Evolutionary conservation across 1,139 yeast species (phyloP).

Genomic region (Pichia sp.): DNA sequence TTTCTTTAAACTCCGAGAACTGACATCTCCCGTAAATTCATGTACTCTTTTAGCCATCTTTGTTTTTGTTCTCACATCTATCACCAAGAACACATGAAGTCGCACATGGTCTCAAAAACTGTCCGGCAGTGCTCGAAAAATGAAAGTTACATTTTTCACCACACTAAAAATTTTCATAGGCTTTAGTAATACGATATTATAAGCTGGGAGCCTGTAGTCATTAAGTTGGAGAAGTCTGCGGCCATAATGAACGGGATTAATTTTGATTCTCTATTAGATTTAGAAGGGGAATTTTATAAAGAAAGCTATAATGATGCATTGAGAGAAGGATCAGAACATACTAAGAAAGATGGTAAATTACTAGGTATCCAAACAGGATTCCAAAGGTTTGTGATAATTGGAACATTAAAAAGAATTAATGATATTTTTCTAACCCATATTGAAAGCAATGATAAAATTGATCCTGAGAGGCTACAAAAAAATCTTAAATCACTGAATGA

Average conservation of each 20-base stretch:
- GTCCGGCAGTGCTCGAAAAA: too few relatives aligned
- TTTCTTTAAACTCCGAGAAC: too few relatives aligned
- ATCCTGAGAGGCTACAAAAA: neutral
- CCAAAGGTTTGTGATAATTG: conserved; percentile 43
- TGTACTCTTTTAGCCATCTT: too few relatives aligned
- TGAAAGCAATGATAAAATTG: neutral
- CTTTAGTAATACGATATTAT: too few relatives aligned
- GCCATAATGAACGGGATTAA: neutral
- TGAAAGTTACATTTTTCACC: too few relatives aligned
- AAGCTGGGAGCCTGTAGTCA: too few relatives aligned
- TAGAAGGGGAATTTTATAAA: conserved; percentile 39
- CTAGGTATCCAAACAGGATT: conserved; percentile 53
- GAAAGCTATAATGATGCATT: conserved; percentile 41
- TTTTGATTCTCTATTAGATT: conserved; percentile 27
- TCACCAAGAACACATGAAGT: too few relatives aligned
- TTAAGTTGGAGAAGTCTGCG: too few relatives aligned
- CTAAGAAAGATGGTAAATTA: conserved; percentile 42
- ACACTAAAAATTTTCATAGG: too few relatives aligned
- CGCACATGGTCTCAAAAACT: too few relatives aligned
- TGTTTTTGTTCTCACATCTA: too few relatives aligned
- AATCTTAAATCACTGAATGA: conserved; percentile 3
- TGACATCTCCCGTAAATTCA: too few relatives aligned
- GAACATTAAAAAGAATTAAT: conserved; percentile 36
- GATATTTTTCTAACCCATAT: conserved; percentile 8
- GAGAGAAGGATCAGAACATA: conserved; percentile 29